Base-by-base conservation (phyloP, 1,139 yeast species). In the Yamadazyma jaroonii region DNA sequence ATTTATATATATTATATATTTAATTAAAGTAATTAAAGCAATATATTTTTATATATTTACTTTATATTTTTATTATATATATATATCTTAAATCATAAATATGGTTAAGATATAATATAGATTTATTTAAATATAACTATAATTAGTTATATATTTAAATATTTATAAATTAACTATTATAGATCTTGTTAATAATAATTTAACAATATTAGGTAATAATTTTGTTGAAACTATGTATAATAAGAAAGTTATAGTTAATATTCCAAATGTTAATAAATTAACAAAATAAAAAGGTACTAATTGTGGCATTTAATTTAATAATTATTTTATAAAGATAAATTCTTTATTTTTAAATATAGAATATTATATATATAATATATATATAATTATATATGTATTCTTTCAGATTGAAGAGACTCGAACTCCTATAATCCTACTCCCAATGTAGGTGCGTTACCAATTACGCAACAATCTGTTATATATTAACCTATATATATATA, bases 381-480 rank as follows among this genome's bases (percentile, higher is more conserved):
- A 31, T n/a, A n/a, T n/a, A n/a, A n/a, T n/a, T n/a, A n/a, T n/a
- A n/a, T n/a, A n/a, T n/a, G 36, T 10, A 37, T 23, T 25, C 20
- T 40, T 35, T 41, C 44, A 41, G 44, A 41, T 41, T 33, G 42
- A 29, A 41, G 36, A 38, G 44, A 40, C 34, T 41, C 25, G 44
- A 41, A 41, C 44, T 41, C 38, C 43, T 36, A 41, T 25, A 24
- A 12, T 34, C 25, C 42, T 41, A 35, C 38, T 40, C 44, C 44
- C 44, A 40, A 41, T 41, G 31, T 30, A 41, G 42, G 34, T 32
- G 25, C 44, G 44, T 41, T 40, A 41, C 44, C 44, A 37, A 37
- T 41, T 41, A 41, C 44, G 44, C 40, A 36, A 41, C 44, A 40
- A 41, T 41, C 44, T 41, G 44, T 41, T 22, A 23, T n/a, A n/a